These are phyloP conservation scores for Conringia planisiliqua DNA, from an alignment of 345 rosid species.

Conservation along the genomic window DNA sequence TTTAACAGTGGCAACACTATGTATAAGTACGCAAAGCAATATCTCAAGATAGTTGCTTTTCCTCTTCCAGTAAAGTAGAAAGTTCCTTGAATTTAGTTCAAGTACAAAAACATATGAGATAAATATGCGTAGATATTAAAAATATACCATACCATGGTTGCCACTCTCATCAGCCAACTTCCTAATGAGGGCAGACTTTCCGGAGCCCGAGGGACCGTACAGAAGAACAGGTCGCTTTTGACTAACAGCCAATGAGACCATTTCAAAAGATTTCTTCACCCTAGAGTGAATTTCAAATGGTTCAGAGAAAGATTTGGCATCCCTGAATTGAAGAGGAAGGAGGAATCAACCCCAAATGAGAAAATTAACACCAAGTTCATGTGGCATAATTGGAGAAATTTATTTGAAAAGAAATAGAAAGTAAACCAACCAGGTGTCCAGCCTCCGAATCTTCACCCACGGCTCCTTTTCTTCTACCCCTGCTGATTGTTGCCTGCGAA, in stretches of 20 bases:
- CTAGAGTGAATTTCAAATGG: constrained; percentile 64
- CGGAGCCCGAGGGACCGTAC: constrained; percentile 85
- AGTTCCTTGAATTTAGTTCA: constrained; percentile 2
- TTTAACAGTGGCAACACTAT: background rate
- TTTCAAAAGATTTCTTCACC: constrained; percentile 66
- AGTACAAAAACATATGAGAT: background rate
- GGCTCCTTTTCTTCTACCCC: constrained; percentile 43
- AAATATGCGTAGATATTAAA: background rate
- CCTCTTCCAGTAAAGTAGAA: background rate
- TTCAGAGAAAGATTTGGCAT: constrained; percentile 40
- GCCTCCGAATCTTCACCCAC: constrained; percentile 39
- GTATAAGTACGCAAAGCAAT: background rate
- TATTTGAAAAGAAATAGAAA: constrained; percentile 7
- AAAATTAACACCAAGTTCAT: background rate
- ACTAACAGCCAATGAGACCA: constrained; percentile 71
- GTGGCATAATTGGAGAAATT: background rate
- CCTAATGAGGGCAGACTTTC: constrained; percentile 86
- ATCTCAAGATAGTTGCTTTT: constrained; percentile 1
- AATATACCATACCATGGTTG: constrained; percentile 54
- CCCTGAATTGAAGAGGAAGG: constrained; percentile 46
- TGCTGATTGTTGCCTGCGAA: constrained; percentile 32
- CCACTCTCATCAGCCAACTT: constrained; percentile 69
- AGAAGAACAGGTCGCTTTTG: constrained; percentile 95
- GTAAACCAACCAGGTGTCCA: constrained; percentile 44
- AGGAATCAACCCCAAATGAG: constrained; percentile 10